Conservation (phyloP, 78 protist species). For the Dictyostelium capitatum region DNA sequence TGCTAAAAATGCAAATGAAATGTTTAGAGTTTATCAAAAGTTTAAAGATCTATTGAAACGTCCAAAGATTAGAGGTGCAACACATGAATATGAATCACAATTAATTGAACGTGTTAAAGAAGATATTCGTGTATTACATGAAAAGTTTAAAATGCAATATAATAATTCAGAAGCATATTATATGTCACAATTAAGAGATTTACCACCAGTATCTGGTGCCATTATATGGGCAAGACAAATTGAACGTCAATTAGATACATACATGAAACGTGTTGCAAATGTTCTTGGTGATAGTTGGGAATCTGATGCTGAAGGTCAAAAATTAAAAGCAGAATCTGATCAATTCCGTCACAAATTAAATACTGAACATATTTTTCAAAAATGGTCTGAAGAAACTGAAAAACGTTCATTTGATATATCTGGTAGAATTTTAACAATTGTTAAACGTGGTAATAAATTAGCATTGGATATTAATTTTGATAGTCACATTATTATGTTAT, state of each 20-base stretch:
- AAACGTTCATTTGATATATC: constrained; percentile 50
- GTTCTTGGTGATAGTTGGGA: constrained; percentile 96
- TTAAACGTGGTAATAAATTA: constrained; percentile 49
- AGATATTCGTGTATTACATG: constrained; percentile 92
- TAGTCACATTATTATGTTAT: constrained; percentile 69
- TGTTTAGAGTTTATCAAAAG: constrained; percentile 94
- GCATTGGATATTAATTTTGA: constrained; percentile 92
- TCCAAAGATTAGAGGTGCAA: constrained; percentile 87
- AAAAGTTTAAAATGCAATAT: constrained; percentile 88
- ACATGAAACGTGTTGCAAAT: constrained; percentile 91
- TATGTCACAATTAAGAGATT: constrained; percentile 90
- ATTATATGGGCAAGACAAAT: constrained; percentile 95
- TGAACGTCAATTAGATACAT: constrained; percentile 92
- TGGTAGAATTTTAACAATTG: constrained; percentile 87
- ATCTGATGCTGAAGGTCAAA: constrained; percentile 89
- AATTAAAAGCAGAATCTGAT: constrained; percentile 84
- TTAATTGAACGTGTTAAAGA: constrained; percentile 92
- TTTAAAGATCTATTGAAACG: constrained; percentile 91
- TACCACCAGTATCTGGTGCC: constrained; percentile 93
- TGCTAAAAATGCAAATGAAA: constrained; percentile 92
- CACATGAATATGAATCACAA: constrained; percentile 92
- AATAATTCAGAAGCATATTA: constrained; percentile 84
- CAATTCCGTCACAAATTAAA: constrained; percentile 86
- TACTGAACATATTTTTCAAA: constrained; percentile 76
- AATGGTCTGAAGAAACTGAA: constrained; percentile 86